Evolutionary conservation across 805 yeast species (phyloP).

Genomic region (Ogataea angusta): DNA sequence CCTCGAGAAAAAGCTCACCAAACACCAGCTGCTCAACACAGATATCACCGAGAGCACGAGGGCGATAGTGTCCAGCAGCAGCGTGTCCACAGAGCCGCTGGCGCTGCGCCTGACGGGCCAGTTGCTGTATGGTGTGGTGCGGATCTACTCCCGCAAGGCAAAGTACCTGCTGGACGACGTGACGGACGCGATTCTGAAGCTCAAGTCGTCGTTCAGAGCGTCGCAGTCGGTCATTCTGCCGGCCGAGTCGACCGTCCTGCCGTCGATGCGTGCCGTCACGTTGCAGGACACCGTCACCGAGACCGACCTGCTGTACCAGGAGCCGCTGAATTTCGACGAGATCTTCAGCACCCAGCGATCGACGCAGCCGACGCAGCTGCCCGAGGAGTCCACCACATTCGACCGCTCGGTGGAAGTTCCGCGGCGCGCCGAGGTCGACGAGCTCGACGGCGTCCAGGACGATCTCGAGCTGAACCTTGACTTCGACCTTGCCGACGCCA

Average conservation of each 20-base stretch:
- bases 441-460: constrained; percentile 30
- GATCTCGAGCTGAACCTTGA: constrained; percentile 33
- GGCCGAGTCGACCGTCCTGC: constrained; percentile 55
- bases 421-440: constrained; percentile 40
- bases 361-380: constrained; percentile 9
- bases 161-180: constrained; percentile 81
- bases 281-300: constrained; percentile 78
- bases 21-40: constrained; percentile 68
- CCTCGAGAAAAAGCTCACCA: constrained; percentile 71
- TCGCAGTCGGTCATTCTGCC: constrained; percentile 54
- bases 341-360: constrained; percentile 19
- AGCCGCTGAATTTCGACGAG: constrained; percentile 47
- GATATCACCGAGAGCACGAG: constrained; percentile 63
- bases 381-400: constrained; percentile 26
- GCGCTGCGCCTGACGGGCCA: constrained; percentile 85
- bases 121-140: constrained; percentile 77
- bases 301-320: constrained; percentile 67
- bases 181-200: constrained; percentile 64
- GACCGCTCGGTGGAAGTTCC: constrained; percentile 69
- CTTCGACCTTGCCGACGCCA: constrained; percentile 30
- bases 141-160: constrained; percentile 83
- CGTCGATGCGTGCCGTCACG: constrained; percentile 56
- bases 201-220: constrained; percentile 62
- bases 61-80: constrained; percentile 46
- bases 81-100: constrained; percentile 47